Base-by-base conservation (phyloP, 2,329 filamentous ascomycete species). In the Dactylellina haptotyla region DNA sequence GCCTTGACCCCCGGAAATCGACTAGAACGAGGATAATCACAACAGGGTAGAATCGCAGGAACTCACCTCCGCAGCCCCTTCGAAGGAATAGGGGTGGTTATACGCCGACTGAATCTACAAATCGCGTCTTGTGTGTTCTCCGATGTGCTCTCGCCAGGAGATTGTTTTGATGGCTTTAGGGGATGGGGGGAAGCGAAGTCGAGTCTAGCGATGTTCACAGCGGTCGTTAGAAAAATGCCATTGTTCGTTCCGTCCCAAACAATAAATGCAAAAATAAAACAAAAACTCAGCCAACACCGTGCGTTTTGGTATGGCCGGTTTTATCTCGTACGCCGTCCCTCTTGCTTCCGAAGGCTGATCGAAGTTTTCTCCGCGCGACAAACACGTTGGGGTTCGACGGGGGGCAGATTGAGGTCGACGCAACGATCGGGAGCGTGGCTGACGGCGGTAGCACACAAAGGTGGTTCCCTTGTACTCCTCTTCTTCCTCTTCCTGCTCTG, bases 341-440 rank as follows among this genome's bases (percentile, higher is more conserved):
- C n/a, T n/a, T n/a, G n/a, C n/a, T n/a, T n/a, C n/a, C n/a, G n/a
- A n/a, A 5, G 41, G 16, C 18, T 23, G 41, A 25, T 46, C 41
- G 16, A 23, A 46, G 18, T 18, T 23, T 20, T 46, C 39, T 23
- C 51, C 34, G 37, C 41, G 58, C 66, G 28, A 30, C 66, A 51
- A 71, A 71, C 66, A 71, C 66, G 66, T 71, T 71, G 66, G 56
- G 66, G 57, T 64, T 39, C 66, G 66, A 43, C 43, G 41, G 39
- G 23, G 66, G 41, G 18, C 18, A 25, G n/a, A 2, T 5, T 20
- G 37, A 45, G 18, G 32, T 25, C n/a, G 12, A 32, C 23, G 57
- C 57, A 50, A 18, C 12, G 10, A 14, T 30, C 16, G 43, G 18
- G 30, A 53, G 50, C 58, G 66, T 64, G 66, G 66, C 46, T 51